Evolutionary conservation across 148 eudicot species (phyloP), one percentile per base, ranked within the genome.

Genomic region (Salicornia ramosissima): DNA sequence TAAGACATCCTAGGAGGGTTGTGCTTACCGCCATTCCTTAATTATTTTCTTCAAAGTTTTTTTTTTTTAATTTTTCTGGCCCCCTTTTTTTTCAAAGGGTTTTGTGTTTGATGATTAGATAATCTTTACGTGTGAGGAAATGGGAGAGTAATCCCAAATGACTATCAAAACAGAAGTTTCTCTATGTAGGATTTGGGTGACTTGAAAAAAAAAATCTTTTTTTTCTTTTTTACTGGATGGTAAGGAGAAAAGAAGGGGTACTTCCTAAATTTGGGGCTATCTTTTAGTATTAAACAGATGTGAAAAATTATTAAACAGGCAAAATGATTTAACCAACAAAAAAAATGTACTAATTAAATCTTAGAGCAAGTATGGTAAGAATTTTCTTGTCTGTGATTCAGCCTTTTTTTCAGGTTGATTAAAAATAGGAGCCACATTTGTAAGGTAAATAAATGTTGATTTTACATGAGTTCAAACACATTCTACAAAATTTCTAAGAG

Each of bases 1-100:
- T 81, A 12, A 81, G 64, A 66, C 71, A 81, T 55, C 70, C 79
- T 62, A 75, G 29, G 4, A 72, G 52, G 52, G 22, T 56, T 53
- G 22, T 75, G 65, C 73, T 71, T 45, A 67, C 60, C 25, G 72
- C 82, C 78, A 77, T 54, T 54, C 54, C 54, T 56, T 15, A 25
- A 10, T 7, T 24, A 14, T 13, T 56, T 55, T 52, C 42, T 47
- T 40, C 25, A 24, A n/a, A 50, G 36, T n/a, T 26, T 62, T 31
- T 60, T 5, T 18, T 30, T 26, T 19, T 36, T 21, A 2, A 4
- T n/a, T 36, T 56, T 6, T 75, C 5, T 55, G 6, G 22, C 21
- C 6, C 24, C 24, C 19, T 39, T 29, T 10, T 49, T 36, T 36
- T 36, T 36, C 40, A 36, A 36, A 56, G n/a, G 33, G 39, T 19